phyloP scores from a whole-genome alignment of 2,329 filamentous ascomycete genomes.

The Fusarium stilboides region DNA sequence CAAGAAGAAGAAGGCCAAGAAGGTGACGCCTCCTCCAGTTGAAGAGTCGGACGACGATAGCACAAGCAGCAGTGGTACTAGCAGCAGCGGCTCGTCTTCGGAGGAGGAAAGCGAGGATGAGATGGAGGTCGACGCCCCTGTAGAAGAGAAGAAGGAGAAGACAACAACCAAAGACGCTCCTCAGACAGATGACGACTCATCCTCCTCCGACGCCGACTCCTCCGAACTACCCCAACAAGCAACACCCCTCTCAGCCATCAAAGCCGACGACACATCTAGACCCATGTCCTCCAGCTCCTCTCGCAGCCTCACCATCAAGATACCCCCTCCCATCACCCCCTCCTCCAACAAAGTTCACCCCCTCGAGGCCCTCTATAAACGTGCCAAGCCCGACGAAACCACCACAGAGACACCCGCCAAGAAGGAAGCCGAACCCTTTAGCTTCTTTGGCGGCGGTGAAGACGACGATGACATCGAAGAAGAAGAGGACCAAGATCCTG shows the following conservation, averaged over 20 bases:
- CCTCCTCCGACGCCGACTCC: conserved; percentile 22
- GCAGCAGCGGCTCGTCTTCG: conserved; percentile 55
- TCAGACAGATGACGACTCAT: conserved; percentile 36
- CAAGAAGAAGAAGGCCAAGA: conserved; percentile 47
- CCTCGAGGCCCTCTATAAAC: conserved; percentile 93
- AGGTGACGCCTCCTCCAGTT: conserved; percentile 38
- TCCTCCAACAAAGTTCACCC: conserved; percentile 77
- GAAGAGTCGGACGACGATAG: conserved; percentile 51
- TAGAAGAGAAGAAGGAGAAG: conserved; percentile 17
- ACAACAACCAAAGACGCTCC: conserved; percentile 10
- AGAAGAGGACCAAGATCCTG: conserved; percentile 63
- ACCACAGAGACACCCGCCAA: conserved; percentile 53
- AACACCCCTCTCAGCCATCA: conserved; percentile 46
- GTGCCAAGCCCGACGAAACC: conserved; percentile 64
- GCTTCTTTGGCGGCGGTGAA: conserved; percentile 77
- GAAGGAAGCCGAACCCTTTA: conserved; percentile 75
- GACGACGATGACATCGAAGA: conserved; percentile 63
- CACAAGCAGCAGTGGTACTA: conserved; percentile 54
- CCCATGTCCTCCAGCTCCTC: conserved; percentile 67
- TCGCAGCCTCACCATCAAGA: conserved; percentile 69
- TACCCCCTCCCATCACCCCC: conserved; percentile 64
- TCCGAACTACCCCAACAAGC: conserved; percentile 29
- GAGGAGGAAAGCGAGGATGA: conserved; percentile 52
- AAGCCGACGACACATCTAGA: conserved; percentile 55
- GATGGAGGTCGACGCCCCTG: conserved; percentile 26